These are phyloP conservation scores for Diaporthe nobilis DNA, from an alignment of 2,329 filamentous ascomycete species.

Conservation along the genomic window DNA sequence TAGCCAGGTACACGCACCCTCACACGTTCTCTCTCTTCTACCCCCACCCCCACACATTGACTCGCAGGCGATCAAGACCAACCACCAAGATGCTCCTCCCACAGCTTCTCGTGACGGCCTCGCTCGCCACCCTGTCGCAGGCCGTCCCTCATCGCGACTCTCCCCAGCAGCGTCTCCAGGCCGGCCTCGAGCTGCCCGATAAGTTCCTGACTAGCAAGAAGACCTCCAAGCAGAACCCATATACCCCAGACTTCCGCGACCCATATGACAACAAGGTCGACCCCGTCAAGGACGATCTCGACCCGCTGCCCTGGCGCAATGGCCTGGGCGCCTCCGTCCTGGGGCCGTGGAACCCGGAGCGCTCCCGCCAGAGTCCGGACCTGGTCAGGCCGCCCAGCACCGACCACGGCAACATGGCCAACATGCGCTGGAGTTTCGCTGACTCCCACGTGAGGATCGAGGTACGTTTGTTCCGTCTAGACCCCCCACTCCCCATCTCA, in stretches of 20 bases:
- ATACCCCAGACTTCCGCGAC: constrained; percentile 71
- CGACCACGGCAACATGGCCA: constrained; percentile 78
- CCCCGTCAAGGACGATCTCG: constrained; percentile 69
- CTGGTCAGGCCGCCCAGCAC: constrained; percentile 80
- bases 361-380: constrained; percentile 79
- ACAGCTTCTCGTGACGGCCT: constrained; percentile 43
- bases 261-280: constrained; percentile 75
- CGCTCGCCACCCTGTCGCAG: constrained; percentile 44
- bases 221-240: constrained; percentile 61
- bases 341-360: constrained; percentile 77
- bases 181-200: constrained; percentile 61
- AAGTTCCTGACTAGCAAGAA: constrained; percentile 55
- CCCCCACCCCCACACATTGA: neutral
- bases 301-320: constrained; percentile 76
- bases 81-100: constrained; percentile 34
- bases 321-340: constrained; percentile 76
- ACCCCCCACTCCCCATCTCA: neutral
- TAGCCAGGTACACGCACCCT: neutral
- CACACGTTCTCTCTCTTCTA: neutral
- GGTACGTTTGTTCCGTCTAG: constrained; percentile 54
- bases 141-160: constrained; percentile 60
- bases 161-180: constrained; percentile 67
- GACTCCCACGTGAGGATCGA: constrained; percentile 76
- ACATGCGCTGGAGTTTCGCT: constrained; percentile 81
- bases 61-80: constrained; percentile 28